Conservation (phyloP, 345 rosid species). For the Eucalyptus sp. region DNA sequence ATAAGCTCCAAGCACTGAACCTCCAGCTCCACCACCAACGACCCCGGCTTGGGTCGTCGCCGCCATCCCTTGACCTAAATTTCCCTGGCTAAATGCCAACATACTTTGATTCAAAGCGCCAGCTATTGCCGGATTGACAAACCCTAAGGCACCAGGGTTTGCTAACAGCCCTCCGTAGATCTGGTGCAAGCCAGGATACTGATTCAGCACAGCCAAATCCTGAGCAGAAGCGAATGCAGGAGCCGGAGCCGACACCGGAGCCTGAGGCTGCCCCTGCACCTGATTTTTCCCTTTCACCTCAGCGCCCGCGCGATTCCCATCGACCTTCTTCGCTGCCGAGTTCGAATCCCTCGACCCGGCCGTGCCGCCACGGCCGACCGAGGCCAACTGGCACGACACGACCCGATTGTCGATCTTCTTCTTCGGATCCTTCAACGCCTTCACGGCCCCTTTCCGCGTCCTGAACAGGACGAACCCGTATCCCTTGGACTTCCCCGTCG, state of each 20-base stretch:
- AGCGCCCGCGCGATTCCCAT: conserved; percentile 12
- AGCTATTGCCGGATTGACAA: conserved; percentile 27
- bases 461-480: conserved; percentile 7
- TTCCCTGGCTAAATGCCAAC: conserved; percentile 6
- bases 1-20: conserved; percentile 20
- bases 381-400: conserved; percentile 61
- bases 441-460: not conserved
- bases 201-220: conserved; percentile 20
- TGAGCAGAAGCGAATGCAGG: conserved; percentile 11
- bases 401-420: conserved; percentile 42
- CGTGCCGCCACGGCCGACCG: conserved; percentile 7
- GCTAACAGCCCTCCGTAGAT: conserved; percentile 38
- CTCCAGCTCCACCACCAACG: conserved; percentile 23
- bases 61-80: conserved; percentile 13
- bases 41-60: conserved; percentile 1
- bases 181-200: conserved; percentile 22
- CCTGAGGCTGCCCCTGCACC: conserved; percentile 1
- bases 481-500: conserved; percentile 10
- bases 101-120: conserved; percentile 5
- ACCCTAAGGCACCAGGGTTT: conserved; percentile 9
- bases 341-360: conserved; percentile 19
- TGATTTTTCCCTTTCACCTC: conserved; percentile 4
- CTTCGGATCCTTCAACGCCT: conserved; percentile 19
- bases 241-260: not conserved
- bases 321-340: conserved; percentile 8